Evolutionary conservation across 176 grass and related monocot species (phyloP).

Genomic region (Rhynchospora breviuscula): DNA sequence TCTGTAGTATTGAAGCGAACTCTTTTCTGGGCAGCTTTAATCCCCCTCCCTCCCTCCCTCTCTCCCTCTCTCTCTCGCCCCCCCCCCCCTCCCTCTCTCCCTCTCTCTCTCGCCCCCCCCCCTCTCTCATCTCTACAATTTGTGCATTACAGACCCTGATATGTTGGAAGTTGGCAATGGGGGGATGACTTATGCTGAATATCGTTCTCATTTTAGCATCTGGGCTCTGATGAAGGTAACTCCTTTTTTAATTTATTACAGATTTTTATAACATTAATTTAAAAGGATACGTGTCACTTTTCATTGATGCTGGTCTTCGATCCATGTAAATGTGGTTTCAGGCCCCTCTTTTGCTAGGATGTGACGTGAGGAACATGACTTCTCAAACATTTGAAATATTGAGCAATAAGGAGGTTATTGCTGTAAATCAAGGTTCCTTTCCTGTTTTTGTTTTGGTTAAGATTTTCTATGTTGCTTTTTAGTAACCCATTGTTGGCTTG

Average conservation of each 20-base stretch:
- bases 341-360: constrained; percentile 96
- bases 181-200: constrained; percentile 79
- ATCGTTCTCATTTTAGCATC: constrained; percentile 91
- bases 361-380: constrained; percentile 96
- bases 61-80: background rate
- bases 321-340: constrained; percentile 28
- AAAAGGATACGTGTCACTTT: background rate
- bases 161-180: constrained; percentile 93
- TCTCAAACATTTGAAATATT: constrained; percentile 71
- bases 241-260: background rate
- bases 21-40: background rate
- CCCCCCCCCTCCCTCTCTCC: background rate
- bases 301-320: background rate
- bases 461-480: background rate
- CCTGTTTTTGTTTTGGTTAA: background rate
- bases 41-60: background rate
- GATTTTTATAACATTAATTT: background rate
- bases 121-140: background rate
- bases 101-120: too few species aligned
- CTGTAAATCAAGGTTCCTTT: constrained; percentile 79
- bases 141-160: constrained; percentile 59
- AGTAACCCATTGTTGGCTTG: background rate
- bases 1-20: background rate
- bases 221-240: constrained; percentile 94
- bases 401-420: constrained; percentile 84